phyloP scores from a whole-genome alignment of 139 green algal species.

The Chlamydomonas eustigma region DNA sequence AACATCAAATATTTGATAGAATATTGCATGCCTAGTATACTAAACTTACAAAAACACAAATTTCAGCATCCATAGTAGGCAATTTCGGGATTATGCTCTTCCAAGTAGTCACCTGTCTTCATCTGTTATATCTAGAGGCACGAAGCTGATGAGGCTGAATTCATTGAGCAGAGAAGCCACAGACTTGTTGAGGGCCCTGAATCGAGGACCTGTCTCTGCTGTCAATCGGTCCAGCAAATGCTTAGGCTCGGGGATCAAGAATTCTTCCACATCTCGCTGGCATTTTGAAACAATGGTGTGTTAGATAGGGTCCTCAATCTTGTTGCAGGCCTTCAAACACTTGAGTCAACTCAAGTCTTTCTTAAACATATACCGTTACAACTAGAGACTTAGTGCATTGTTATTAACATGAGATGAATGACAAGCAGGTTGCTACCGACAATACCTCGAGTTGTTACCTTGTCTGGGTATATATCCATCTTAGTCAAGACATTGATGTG shows the following conservation, averaged over 20 bases:
- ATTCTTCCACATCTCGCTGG: conserved; percentile 65
- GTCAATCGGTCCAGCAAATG: conserved; percentile 54
- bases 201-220: conserved; percentile 53
- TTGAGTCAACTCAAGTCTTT: too few species aligned
- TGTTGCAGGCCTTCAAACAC: too few species aligned
- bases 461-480: conserved; percentile 79
- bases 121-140: conserved; percentile 81
- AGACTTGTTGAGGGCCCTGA: conserved; percentile 63
- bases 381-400: not conserved
- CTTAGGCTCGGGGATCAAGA: conserved; percentile 67
- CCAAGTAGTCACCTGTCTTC: conserved; percentile 75
- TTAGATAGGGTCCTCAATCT: too few species aligned
- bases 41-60: too few species aligned
- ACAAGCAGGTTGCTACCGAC: not conserved
- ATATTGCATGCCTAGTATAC: too few species aligned
- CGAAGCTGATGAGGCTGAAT: conserved; percentile 82
- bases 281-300: too few species aligned
- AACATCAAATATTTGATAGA: too few species aligned
- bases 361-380: too few species aligned
- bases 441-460: too few species aligned
- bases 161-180: conserved; percentile 76
- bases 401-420: not conserved
- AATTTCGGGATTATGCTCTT: too few species aligned
- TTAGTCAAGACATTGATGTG: conserved; percentile 98
- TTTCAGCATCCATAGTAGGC: too few species aligned